These are phyloP conservation scores for Thraustotheca clavata DNA, from an alignment of 352 stramenopile genomes.

Conservation along the genomic window DNA sequence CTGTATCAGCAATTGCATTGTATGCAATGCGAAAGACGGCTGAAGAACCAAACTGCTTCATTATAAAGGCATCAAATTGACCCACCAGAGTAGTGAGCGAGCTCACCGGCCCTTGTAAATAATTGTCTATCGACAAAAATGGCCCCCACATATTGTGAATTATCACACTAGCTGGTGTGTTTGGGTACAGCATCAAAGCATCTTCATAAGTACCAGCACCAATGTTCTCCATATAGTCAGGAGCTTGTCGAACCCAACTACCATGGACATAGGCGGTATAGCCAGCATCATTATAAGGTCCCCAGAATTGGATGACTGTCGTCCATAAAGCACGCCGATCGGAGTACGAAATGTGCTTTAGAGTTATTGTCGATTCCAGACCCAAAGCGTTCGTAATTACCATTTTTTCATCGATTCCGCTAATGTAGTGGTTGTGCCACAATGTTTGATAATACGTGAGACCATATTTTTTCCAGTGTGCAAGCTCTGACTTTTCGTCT, in stretches of 20 bases:
- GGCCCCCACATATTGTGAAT: background rate
- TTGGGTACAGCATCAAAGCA: background rate
- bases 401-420: background rate
- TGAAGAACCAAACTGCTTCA: too few relatives aligned
- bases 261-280: background rate
- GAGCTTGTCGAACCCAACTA: background rate
- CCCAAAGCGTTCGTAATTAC: background rate
- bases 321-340: conserved; percentile 5
- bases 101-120: background rate
- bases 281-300: background rate
- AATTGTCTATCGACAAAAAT: background rate
- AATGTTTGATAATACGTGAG: background rate
- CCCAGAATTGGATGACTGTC: background rate
- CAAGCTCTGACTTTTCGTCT: background rate
- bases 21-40: background rate
- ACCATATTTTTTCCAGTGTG: background rate
- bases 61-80: background rate
- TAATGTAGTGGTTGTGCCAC: background rate
- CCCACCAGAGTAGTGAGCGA: background rate
- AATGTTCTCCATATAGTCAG: background rate
- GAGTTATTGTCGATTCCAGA: background rate
- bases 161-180: background rate
- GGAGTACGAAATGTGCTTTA: background rate
- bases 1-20: background rate
- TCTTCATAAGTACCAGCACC: background rate